Evolutionary conservation across 495 filamentous ascomycete species (phyloP), one percentile per base, ranked within the genome.

Genomic region (Ramalina intermedia): DNA sequence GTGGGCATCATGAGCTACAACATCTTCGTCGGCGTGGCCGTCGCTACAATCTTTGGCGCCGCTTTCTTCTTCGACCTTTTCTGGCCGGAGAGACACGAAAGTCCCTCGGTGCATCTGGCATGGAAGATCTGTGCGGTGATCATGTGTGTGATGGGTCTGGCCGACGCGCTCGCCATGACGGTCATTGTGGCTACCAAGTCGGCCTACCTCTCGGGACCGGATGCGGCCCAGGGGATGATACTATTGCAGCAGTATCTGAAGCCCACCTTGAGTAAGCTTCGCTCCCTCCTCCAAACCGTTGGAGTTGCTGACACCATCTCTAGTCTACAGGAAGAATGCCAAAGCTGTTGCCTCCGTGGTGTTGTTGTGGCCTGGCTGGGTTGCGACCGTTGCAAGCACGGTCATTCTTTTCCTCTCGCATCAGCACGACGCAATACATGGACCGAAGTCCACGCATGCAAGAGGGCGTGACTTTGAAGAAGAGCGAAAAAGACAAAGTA

Each of bases 41-140:
- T 74, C 1, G 72, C 70, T 1, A 69, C 65, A 27, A 69, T 76
- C 51, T 76, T 76, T 55, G 71, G 72, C 21, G 66, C 62, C 9
- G 72, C 62, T 6, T 74, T 74, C 59, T 74, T 74, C 64, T 73
- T 73, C 51, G 72, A 74, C 46, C 62, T 76, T 5, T 71, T 72
- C 54, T 73, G 69, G 70, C 70, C 72, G 4, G 69, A 71, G 33
- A 63, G 71, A 9, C 51, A 61, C 8, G 71, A 76, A 56, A 64
- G 58, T n/a, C 51, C 46, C 33, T 44, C 54, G 39, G 69, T 73
- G 1, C 61, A 64, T 35, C 48, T 69, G 14, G 66, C 70, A 6
- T 76, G 71, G 72, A 69, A 65, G 46, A 62, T 69, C 11, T 69
- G 61, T 43, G 63, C 68, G 0, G 60, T 72, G 2, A 45, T 70